Conservation (phyloP, 371 early-diverging fungal species). For the Rhizomucor miehei region DNA sequence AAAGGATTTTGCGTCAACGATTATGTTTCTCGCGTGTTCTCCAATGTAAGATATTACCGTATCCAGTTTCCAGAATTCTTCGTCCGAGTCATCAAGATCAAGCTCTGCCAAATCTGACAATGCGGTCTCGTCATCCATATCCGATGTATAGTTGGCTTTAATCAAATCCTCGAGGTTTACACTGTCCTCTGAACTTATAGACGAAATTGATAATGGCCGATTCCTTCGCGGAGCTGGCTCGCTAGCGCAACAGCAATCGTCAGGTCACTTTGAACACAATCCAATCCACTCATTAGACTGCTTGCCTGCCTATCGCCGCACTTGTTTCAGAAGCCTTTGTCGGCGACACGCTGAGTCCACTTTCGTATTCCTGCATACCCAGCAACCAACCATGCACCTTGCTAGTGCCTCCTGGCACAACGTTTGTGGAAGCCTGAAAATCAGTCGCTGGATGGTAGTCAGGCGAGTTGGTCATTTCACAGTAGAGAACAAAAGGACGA, state of each 20-base stretch:
- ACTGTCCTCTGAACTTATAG: constrained; percentile 45
- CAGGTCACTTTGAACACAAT: not conserved
- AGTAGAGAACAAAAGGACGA: too few species aligned
- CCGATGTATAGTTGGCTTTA: constrained; percentile 33
- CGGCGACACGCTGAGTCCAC: not conserved
- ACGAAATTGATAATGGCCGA: constrained; percentile 34
- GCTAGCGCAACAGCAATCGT: not conserved
- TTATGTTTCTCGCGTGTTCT: not conserved
- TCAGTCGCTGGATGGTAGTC: too few species aligned
- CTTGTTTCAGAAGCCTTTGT: too few species aligned
- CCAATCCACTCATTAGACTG: not conserved
- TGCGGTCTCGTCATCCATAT: constrained; percentile 43
- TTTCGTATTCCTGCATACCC: constrained; percentile 15
- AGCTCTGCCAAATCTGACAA: constrained; percentile 32
- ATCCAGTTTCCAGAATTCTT: constrained; percentile 48
- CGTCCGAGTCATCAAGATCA: constrained; percentile 44
- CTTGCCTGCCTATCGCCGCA: not conserved
- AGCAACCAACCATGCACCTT: constrained; percentile 25
- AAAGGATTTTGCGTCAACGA: not conserved
- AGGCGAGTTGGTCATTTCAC: too few species aligned
- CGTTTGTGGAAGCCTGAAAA: too few species aligned
- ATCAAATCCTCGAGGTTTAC: constrained; percentile 43
- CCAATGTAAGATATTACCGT: constrained; percentile 16
- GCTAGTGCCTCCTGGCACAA: not conserved
- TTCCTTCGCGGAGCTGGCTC: constrained; percentile 6